Percentiles rank a stretch among this genome's conserved stretches.
Evolutionary conservation across 306 rosid species (phyloP).

Genomic region (Carpinus viminea): DNA sequence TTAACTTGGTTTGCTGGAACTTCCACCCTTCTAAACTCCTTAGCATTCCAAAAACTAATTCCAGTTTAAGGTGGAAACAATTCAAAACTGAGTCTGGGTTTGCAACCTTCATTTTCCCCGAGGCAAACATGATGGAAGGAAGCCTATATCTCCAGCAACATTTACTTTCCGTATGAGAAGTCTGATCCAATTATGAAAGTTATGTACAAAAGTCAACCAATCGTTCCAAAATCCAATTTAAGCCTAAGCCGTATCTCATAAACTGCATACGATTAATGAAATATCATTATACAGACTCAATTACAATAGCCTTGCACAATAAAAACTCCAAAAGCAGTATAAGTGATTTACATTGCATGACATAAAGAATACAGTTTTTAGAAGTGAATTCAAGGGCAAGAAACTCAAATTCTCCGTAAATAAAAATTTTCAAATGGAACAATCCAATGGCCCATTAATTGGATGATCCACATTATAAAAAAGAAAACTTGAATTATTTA

Average conservation of each 20-base stretch:
- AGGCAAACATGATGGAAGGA: neutral
- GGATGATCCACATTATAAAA: slow-evolving; percentile 6
- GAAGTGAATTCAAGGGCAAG: neutral
- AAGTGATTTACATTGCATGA: neutral
- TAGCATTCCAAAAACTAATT: neutral
- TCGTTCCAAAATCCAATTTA: neutral
- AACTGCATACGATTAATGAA: neutral
- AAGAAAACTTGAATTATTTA: neutral
- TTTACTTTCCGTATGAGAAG: neutral
- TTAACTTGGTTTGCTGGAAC: neutral
- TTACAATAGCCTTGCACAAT: neutral
- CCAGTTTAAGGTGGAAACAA: neutral
- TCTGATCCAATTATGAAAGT: neutral
- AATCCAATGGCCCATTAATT: neutral
- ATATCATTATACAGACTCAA: neutral
- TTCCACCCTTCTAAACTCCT: neutral
- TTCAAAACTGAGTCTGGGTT: neutral
- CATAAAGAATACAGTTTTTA: neutral
- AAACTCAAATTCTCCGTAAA: neutral
- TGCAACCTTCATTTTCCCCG: neutral
- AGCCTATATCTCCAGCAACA: slow-evolving; percentile 2
- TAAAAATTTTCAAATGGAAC: neutral
- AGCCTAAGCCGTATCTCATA: neutral
- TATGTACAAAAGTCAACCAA: neutral
- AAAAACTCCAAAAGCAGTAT: neutral